A percentile compares a stretch with the other conserved stretches of the same genome.
Evolutionary conservation across 441 rosid genomes (phyloP).

Genomic region (Raphanus hybrid): DNA sequence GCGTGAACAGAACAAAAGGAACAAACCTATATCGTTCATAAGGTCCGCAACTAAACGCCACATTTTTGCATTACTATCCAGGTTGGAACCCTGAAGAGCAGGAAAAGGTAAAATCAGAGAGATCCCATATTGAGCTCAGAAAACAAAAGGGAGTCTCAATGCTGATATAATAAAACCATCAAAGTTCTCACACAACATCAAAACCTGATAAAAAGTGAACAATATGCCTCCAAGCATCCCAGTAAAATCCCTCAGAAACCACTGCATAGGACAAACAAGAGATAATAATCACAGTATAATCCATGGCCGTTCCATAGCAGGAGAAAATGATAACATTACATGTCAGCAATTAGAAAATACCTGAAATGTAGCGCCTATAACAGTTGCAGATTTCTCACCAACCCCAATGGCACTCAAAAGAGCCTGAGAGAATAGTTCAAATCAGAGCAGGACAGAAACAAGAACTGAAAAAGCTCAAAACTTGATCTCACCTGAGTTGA

Average conservation of each 20-base stretch:
- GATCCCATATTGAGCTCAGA: constrained; percentile 9
- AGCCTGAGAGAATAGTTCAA: no score
- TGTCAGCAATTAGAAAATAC: constrained; percentile 40
- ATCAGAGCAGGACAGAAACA: no score
- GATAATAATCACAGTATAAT: constrained; percentile 1
- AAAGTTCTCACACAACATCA: constrained; percentile 6
- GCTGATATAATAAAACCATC: neutral
- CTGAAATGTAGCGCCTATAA: constrained; percentile 97
- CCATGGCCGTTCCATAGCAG: constrained; percentile 2
- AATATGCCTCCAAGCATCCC: constrained; percentile 97
- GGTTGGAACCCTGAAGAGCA: constrained; percentile 79
- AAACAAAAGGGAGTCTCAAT: neutral
- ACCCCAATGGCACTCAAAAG: constrained; percentile 89
- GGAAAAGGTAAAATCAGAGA: neutral
- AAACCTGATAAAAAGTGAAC: constrained; percentile 92
- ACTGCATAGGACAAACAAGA: constrained; percentile 52
- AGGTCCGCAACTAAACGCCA: constrained; percentile 98
- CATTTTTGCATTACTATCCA: constrained; percentile 95
- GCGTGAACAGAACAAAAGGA: constrained; percentile 14
- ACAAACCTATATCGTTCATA: constrained; percentile 92
- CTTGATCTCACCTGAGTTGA: constrained; percentile 77
- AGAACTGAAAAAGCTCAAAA: constrained; percentile 18
- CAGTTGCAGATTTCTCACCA: constrained; percentile 97
- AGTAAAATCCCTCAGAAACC: constrained; percentile 95
- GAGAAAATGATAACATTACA: neutral